A percentile compares a stretch with the other conserved stretches of the same genome.
Evolutionary conservation across 148 eudicot genomes (phyloP).

Genomic region (Oxyria digyna): DNA sequence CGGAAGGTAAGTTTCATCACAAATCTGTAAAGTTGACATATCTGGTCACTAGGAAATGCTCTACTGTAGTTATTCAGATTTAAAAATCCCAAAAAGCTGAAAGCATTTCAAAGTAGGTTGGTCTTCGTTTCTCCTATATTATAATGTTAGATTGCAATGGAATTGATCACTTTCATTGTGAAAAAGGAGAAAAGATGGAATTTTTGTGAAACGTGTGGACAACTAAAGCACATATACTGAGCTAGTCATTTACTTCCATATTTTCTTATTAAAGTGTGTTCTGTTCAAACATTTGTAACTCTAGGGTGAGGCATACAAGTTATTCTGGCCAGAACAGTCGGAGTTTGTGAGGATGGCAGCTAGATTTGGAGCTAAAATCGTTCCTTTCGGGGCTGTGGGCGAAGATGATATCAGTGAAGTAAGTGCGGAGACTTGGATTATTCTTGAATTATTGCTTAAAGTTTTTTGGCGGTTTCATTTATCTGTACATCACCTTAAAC

Average conservation of each 20-base stretch:
- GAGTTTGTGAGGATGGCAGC: constrained; percentile 83
- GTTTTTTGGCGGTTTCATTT: neutral
- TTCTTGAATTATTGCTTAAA: no score
- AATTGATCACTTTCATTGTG: neutral
- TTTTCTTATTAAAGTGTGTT: no score
- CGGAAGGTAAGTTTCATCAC: constrained; percentile 38
- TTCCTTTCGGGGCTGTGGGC: constrained; percentile 82
- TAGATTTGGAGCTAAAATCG: constrained; percentile 72
- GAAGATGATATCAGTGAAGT: constrained; percentile 69
- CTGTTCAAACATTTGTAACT: no score
- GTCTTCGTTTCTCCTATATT: neutral
- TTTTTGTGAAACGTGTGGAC: neutral
- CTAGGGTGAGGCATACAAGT: constrained; percentile 66
- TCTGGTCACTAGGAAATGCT: neutral
- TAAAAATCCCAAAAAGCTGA: neutral
- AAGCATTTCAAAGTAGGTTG: neutral
- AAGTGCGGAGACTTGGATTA: constrained; percentile 14
- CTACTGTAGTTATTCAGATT: no score
- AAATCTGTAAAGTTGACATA: neutral
- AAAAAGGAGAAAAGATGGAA: neutral
- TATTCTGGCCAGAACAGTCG: constrained; percentile 75
- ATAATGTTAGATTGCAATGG: neutral
- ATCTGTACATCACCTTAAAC: neutral
- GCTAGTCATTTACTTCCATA: neutral
- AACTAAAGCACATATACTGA: neutral